phyloP scores from a whole-genome alignment of 2,329 filamentous ascomycete species.

The Apiospora kogelbergensis region DNA sequence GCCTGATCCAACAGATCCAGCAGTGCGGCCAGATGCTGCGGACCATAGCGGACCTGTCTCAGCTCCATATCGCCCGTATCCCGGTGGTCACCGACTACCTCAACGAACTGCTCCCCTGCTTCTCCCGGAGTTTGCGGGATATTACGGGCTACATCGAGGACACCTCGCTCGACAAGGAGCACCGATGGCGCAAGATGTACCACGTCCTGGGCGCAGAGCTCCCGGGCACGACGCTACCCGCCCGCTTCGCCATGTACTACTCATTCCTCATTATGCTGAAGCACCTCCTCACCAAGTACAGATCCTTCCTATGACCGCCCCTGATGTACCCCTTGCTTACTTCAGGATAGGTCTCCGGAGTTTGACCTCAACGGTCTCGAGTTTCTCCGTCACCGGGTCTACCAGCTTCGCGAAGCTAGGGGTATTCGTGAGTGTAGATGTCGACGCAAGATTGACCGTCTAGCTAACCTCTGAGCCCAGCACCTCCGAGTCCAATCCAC shows the following conservation, averaged over 20 bases:
- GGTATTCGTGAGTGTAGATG: constrained; percentile 45
- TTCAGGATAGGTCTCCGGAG: constrained; percentile 41
- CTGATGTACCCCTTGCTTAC: constrained; percentile 17
- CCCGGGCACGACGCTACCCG: constrained; percentile 48
- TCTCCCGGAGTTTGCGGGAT: constrained; percentile 52
- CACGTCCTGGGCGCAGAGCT: constrained; percentile 54
- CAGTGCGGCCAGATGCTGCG: constrained; percentile 46
- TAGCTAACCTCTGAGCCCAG: constrained; percentile 12
- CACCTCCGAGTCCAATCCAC: constrained; percentile 27
- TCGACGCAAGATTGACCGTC: background rate
- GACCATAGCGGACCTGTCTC: constrained; percentile 54
- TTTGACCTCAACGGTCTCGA: constrained; percentile 59
- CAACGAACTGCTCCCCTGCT: constrained; percentile 55
- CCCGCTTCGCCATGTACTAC: constrained; percentile 57
- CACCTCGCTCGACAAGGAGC: constrained; percentile 43
- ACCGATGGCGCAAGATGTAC: constrained; percentile 60
- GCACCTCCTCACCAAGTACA: constrained; percentile 48
- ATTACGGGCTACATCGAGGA: constrained; percentile 54
- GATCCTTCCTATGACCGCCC: constrained; percentile 14
- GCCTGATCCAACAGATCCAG: constrained; percentile 48
- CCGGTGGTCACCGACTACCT: constrained; percentile 55
- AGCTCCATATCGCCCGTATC: constrained; percentile 49
- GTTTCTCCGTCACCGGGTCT: constrained; percentile 45
- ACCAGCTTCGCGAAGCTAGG: constrained; percentile 52
- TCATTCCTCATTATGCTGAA: constrained; percentile 50